Base-by-base conservation (phyloP, 2,329 filamentous ascomycete species). In the Peltaster fructicola region DNA sequence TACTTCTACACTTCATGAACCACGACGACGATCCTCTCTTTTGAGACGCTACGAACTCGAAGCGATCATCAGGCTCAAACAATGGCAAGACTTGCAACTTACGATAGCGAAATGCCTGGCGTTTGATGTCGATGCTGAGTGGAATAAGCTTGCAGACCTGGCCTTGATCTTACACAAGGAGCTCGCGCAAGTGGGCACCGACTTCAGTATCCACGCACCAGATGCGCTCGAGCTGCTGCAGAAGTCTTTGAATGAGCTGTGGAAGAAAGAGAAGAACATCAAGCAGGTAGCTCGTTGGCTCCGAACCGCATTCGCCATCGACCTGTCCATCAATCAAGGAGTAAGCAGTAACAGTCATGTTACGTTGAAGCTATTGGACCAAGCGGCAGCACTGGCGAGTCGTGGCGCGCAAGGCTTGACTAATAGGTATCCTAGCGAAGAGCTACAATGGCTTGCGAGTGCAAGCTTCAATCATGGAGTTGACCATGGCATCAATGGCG, bases 371-470 rank as follows among this genome's bases (percentile, higher is more conserved):
- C 57, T 81, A 4, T 51, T 81, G 6, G 61, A 70, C n/a, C 70
- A 81, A 40, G 65, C 69, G 1, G 57, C 60, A 2, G 45, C 46
- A 2, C 57, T 73, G 26, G 64, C 65, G 5, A 33, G 32, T 22
- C 25, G 18, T 15, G 38, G 37, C 3, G 29, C 30, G 6, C 24
- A 36, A 8, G 31, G 31, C 15, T 32, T 34, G 11, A 30, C 34
- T 8, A 33, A 39, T 6, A 45, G 51, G 1, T 79, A 79, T 41
- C 76, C 78, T 0, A 39, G 53, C 1, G 60, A 65, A 3, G 79
- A 88, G 41, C 51, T 84, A 1, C 72, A 81, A 39, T 88, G 76
- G 73, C 62, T 88, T n/a, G 67, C 69, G 0, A 65, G 67, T 1
- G 68, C 61, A 5, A 54, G 65, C 0, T 81, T 76, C 47, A 84